phyloP scores from a whole-genome alignment of 768 basidiomycete genomes.

The Hydnomerulius pinastri region DNA sequence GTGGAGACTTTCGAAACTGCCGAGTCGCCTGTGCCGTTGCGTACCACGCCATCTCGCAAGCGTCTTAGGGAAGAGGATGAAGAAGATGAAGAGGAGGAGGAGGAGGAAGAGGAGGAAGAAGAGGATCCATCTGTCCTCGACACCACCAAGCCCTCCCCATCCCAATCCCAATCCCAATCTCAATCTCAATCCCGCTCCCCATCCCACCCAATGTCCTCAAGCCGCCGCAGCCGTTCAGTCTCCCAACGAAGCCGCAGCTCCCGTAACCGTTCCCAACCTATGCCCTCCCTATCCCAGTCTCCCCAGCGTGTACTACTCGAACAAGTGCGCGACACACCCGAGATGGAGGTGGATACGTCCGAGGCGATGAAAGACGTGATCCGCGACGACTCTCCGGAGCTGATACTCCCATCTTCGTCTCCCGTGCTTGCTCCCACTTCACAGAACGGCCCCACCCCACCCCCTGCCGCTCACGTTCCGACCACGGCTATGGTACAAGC shows the following conservation, averaged over 20 bases:
- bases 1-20: constrained; percentile 11
- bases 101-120: constrained; percentile 9
- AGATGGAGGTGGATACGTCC: constrained; percentile 14
- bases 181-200: constrained; percentile 17
- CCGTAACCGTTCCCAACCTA: constrained; percentile 9
- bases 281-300: constrained; percentile 11
- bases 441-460: no score
- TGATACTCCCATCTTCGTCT: constrained; percentile 26
- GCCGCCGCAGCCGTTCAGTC: constrained; percentile 14
- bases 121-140: background rate
- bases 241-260: constrained; percentile 23
- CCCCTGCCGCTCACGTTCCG: no score
- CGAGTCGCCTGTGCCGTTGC: constrained; percentile 14
- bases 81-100: constrained; percentile 6
- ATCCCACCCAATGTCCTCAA: constrained; percentile 12
- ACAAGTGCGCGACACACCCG: constrained; percentile 7
- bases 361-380: constrained; percentile 23
- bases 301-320: constrained; percentile 7
- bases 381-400: constrained; percentile 24
- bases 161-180: background rate
- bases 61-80: constrained; percentile 11
- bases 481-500: no score
- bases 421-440: no score
- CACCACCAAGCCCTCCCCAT: background rate
- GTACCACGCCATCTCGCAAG: constrained; percentile 17